A percentile compares a stretch with the other conserved stretches of the same genome.
Conservation (phyloP, 2,329 filamentous ascomycete species). For the Colletotrichum sp. region DNA sequence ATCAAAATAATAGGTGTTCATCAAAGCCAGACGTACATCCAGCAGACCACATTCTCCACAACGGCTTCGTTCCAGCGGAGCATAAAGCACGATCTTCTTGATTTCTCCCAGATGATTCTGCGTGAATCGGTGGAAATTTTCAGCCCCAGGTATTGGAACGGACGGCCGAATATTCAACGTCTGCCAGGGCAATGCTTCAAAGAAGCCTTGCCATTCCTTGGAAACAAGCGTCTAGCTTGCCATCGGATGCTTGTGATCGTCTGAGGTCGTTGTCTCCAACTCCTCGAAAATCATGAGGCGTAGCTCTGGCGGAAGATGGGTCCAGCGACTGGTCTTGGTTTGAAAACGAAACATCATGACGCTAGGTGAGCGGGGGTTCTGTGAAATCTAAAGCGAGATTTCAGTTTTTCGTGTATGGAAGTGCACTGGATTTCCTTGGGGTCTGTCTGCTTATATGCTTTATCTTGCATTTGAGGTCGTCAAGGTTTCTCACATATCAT, state of each 20-base stretch:
- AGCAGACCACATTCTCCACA: background rate
- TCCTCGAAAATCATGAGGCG: background rate
- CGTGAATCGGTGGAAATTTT: background rate
- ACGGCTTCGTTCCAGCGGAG: background rate
- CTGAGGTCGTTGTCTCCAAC: background rate
- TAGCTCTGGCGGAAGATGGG: background rate
- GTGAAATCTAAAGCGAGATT: background rate
- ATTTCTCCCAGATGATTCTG: background rate
- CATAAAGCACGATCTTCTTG: background rate
- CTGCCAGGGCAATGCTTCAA: background rate
- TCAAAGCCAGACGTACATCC: background rate
- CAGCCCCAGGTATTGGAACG: background rate
- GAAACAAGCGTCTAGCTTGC: background rate
- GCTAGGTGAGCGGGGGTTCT: background rate
- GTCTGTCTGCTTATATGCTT: background rate
- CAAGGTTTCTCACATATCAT: background rate
- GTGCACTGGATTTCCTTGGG: background rate
- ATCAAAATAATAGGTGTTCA: background rate
- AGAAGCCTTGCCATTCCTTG: background rate
- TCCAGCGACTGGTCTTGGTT: background rate
- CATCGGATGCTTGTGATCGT: background rate
- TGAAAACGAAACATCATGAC: background rate
- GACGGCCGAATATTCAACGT: background rate
- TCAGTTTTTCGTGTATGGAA: background rate
- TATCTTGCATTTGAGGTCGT: background rate